A percentile compares a stretch with the other conserved stretches of the same genome.
phyloP scores from a whole-genome alignment of 1,284 basidiomycete genomes.

The Papiliotrema nemorosa region DNA sequence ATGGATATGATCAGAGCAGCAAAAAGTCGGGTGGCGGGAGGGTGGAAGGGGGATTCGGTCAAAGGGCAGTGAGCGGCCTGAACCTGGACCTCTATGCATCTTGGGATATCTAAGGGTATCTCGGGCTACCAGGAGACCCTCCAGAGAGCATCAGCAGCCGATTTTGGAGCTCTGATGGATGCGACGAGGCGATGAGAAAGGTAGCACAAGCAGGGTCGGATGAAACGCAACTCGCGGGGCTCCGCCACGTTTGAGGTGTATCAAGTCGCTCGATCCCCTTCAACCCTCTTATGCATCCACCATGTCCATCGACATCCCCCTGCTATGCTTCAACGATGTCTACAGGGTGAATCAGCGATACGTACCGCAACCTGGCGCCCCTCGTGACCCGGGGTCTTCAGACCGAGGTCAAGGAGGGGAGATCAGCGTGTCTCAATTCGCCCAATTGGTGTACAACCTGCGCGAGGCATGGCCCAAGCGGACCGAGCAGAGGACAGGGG shows the following conservation, averaged over 20 bases:
- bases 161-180: no score
- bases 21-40: no score
- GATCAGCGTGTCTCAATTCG: slow-evolving; percentile 52
- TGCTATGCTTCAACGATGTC: slow-evolving; percentile 50
- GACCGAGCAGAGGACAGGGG: slow-evolving; percentile 33
- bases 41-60: no score
- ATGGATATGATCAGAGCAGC: no score
- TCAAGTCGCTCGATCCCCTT: neutral
- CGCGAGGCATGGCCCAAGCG: slow-evolving; percentile 33
- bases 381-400: slow-evolving; percentile 1
- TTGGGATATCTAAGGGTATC: no score
- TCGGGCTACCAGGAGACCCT: no score
- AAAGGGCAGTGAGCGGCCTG: no score
- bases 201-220: no score
- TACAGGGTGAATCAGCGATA: slow-evolving; percentile 60
- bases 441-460: slow-evolving; percentile 37
- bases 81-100: no score
- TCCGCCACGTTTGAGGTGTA: neutral
- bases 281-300: no score
- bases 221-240: neutral
- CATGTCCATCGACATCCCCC: slow-evolving; percentile 31
- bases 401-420: slow-evolving; percentile 4
- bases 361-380: slow-evolving; percentile 37
- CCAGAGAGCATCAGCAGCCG: no score
- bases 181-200: no score